Evolutionary conservation across 2,329 filamentous ascomycete genomes (phyloP).

Genomic region (Coniochaeta sp.): DNA sequence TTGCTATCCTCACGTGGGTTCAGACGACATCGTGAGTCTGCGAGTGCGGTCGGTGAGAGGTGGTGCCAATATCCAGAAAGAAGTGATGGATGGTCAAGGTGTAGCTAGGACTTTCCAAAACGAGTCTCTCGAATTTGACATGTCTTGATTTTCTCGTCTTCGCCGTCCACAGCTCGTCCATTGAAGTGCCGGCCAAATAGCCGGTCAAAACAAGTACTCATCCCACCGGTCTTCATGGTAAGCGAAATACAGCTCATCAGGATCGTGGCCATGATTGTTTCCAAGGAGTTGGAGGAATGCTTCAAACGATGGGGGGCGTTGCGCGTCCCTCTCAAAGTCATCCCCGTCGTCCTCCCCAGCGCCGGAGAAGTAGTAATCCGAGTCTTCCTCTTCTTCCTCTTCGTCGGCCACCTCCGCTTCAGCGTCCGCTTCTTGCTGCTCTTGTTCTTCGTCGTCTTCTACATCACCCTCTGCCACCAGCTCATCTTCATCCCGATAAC

Average conservation of each 20-base stretch:
- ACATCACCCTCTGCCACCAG: conserved; percentile 5
- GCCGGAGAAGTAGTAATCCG: conserved; percentile 18
- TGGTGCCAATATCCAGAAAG: neutral
- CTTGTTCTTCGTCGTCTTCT: conserved; percentile 3
- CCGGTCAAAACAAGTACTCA: conserved; percentile 17
- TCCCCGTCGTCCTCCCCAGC: conserved; percentile 17
- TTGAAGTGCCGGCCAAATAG: neutral
- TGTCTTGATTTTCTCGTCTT: no score
- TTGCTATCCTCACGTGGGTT: neutral
- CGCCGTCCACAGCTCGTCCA: neutral
- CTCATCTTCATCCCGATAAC: conserved; percentile 17
- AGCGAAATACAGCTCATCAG: conserved; percentile 18
- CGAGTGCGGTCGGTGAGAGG: neutral
- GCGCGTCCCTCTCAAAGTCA: conserved; percentile 16
- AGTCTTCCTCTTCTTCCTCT: conserved; percentile 14
- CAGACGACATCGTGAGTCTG: neutral
- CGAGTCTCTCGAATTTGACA: no score
- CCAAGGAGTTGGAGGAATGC: conserved; percentile 15
- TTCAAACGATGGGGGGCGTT: conserved; percentile 15
- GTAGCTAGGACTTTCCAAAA: neutral
- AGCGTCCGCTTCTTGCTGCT: neutral
- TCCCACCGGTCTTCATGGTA: conserved; percentile 20
- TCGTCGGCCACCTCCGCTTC: conserved; percentile 13
- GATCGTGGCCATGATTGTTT: conserved; percentile 15
- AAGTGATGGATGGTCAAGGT: neutral